Evolutionary conservation across 345 rosid species (phyloP), one percentile per base, ranked within the genome.

Genomic region (Salix purpurea): DNA sequence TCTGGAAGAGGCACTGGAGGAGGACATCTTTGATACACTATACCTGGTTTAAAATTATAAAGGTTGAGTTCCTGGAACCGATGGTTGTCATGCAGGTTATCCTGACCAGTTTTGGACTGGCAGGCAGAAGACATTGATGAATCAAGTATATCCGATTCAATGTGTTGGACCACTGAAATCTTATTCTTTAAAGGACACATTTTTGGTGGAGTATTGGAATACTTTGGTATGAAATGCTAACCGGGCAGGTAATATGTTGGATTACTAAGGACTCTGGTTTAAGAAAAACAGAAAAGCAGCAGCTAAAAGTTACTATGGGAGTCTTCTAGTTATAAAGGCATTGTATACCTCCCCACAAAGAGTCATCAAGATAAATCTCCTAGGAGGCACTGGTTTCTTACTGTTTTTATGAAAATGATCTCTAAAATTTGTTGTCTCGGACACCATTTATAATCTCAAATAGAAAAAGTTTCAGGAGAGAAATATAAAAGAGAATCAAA

Each of bases 141-240:
- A 69, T 86, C 84, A 21, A 78, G 91, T 72, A 84, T 91, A 83
- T 91, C 91, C 26, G 88, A 89, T 84, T 89, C 96, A 54, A 83
- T 89, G 93, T 91, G 93, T 6, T 91, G 96, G 65, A 88, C 93
- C 21, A 87, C 91, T 0, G 96, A 91, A 83, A 88, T 89, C 69
- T 77, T 91, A 78, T 86, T 78, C 60, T 87, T 90, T 44, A 91
- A 85, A 85, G 91, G 96, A 60, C 91, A 91, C 83, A 86, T 86
- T 76, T 89, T 73, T 91, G 93, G 96, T 91, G 93, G 93, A 91
- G 96, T 58, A 79, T 82, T 69, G 93, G 91, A 70, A 83, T 89
- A 56, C 89, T 91, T 52, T 72, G 88, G 76, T 91, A 84, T 80
- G 96, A 89, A 87, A 91, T 91, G 93, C 61, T 91, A 75, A 85